phyloP scores from a whole-genome alignment of 805 yeast genomes.

The Suhomyces vadensis region DNA sequence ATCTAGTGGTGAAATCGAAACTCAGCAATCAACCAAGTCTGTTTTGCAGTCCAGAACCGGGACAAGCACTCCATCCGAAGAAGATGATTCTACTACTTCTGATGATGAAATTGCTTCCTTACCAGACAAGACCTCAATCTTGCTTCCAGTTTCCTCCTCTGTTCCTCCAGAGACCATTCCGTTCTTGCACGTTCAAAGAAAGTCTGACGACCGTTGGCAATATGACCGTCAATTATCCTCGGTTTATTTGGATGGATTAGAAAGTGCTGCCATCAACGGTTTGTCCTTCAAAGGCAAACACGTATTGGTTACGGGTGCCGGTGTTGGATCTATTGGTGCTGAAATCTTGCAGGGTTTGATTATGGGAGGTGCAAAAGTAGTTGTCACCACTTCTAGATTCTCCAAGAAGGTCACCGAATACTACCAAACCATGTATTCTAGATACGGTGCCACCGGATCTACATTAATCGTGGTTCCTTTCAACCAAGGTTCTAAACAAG shows the following conservation, averaged over 20 bases:
- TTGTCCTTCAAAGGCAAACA: conserved; percentile 83
- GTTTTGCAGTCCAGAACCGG: conserved; percentile 45
- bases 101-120: conserved; percentile 84
- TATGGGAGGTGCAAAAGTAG: conserved; percentile 96
- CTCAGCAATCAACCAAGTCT: conserved; percentile 59
- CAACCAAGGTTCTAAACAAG: conserved; percentile 96
- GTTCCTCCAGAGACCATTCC: conserved; percentile 87
- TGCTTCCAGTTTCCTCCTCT: conserved; percentile 70
- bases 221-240: conserved; percentile 81
- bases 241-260: conserved; percentile 83
- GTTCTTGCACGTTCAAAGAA: conserved; percentile 88
- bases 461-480: conserved; percentile 95
- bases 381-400: conserved; percentile 95
- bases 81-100: conserved; percentile 48
- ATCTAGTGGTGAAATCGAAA: conserved; percentile 68
- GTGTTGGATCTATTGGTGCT: conserved; percentile 98
- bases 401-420: conserved; percentile 92
- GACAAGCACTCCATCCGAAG: conserved; percentile 44
- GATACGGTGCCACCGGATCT: conserved; percentile 90
- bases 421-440: conserved; percentile 90
- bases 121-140: conserved; percentile 66
- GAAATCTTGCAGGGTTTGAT: conserved; percentile 92
- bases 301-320: conserved; percentile 96
- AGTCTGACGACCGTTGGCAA: conserved; percentile 75
- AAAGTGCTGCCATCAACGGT: conserved; percentile 93